phyloP scores from a whole-genome alignment of 441 rosid species.

The Jatropha podagrica region DNA sequence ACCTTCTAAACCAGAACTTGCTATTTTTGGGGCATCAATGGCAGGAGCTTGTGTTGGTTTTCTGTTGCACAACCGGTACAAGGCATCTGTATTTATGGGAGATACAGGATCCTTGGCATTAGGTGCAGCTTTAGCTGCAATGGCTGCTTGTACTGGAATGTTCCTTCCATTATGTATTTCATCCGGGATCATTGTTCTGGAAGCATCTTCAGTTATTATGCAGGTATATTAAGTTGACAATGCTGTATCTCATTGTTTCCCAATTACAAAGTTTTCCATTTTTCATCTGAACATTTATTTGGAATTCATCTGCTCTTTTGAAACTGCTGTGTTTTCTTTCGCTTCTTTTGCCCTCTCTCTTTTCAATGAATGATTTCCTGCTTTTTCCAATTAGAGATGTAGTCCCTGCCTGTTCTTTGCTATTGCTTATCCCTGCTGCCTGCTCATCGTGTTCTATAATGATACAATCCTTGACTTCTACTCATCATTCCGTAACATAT shows the following conservation, averaged over 20 bases:
- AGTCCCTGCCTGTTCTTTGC: not conserved
- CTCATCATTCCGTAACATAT: not conserved
- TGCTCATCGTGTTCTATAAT: not conserved
- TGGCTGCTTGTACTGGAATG: slow-evolving; percentile 98
- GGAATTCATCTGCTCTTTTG: too few relatives aligned
- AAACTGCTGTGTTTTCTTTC: not conserved
- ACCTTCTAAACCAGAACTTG: slow-evolving; percentile 51
- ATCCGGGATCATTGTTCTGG: slow-evolving; percentile 71
- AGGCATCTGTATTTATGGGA: slow-evolving; percentile 84
- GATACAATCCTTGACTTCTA: not conserved
- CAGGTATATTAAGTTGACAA: slow-evolving; percentile 49
- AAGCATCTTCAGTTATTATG: slow-evolving; percentile 58
- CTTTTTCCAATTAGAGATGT: not conserved
- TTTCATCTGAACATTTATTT: not conserved
- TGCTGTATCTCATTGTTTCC: not conserved
- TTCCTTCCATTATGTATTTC: slow-evolving; percentile 80
- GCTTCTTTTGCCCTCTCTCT: not conserved
- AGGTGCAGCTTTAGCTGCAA: slow-evolving; percentile 91
- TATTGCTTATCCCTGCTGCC: not conserved
- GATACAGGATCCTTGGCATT: slow-evolving; percentile 81
- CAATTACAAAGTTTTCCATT: slow-evolving; percentile 1
- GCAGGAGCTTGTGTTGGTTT: slow-evolving; percentile 96
- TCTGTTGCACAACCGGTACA: slow-evolving; percentile 79
- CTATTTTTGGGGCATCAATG: slow-evolving; percentile 91
- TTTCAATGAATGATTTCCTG: too few relatives aligned